phyloP scores from a whole-genome alignment of 129 eudicot species.

The Oenanthe sinensis region DNA sequence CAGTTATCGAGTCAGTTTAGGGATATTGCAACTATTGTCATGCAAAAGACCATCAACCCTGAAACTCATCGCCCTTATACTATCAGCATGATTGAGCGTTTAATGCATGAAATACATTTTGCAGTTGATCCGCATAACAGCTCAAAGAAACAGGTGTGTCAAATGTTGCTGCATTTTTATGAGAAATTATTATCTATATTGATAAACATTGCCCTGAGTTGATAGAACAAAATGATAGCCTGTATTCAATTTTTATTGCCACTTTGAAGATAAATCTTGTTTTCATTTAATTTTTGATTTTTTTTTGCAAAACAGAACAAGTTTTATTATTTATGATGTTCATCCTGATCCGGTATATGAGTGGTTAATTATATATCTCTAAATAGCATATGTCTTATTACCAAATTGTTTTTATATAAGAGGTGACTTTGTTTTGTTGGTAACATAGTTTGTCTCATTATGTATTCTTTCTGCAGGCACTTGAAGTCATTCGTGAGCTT shows the following conservation, averaged over 20 bases:
- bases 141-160: slow-evolving; percentile 89
- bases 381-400: background rate
- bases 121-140: slow-evolving; percentile 89
- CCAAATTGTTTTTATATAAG: background rate
- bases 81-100: slow-evolving; percentile 95
- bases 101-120: slow-evolving; percentile 96
- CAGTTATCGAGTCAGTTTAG: slow-evolving; percentile 79
- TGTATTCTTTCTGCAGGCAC: slow-evolving; percentile 43
- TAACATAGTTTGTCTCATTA: slow-evolving; percentile 9
- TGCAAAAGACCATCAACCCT: slow-evolving; percentile 91
- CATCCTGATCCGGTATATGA: background rate
- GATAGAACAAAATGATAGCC: background rate
- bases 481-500: slow-evolving; percentile 95
- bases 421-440: background rate
- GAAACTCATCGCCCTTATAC: slow-evolving; percentile 93
- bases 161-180: slow-evolving; percentile 7
- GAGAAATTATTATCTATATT: background rate
- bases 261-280: background rate
- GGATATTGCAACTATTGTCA: slow-evolving; percentile 91
- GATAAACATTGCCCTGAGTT: background rate
- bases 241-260: background rate
- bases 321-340: background rate
- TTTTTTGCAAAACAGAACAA: background rate
- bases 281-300: background rate
- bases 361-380: background rate